These are phyloP conservation scores for Apophysomyces trapeziformis DNA, from an alignment of 371 early-diverging fungal genomes.

Conservation along the genomic window DNA sequence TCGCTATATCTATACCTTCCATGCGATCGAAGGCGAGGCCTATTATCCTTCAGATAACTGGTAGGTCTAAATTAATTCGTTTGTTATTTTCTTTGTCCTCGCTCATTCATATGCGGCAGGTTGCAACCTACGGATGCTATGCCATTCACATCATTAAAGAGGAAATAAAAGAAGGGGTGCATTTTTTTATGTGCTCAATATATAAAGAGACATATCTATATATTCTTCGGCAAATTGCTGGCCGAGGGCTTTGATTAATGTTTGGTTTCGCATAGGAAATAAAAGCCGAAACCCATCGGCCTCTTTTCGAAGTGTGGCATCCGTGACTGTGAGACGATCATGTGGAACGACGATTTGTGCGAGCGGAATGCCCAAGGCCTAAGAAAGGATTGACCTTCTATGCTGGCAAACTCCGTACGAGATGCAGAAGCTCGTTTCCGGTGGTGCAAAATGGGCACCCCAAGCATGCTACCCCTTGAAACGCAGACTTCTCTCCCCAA, in stretches of 20 bases:
- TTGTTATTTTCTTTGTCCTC: background rate
- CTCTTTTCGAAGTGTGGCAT: too few relatives aligned
- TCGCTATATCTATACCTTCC: constrained; percentile 94
- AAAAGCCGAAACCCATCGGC: too few relatives aligned
- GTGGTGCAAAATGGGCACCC: constrained; percentile 1
- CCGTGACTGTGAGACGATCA: background rate
- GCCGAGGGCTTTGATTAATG: too few relatives aligned
- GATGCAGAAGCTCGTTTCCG: constrained; percentile 16
- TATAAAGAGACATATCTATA: too few relatives aligned
- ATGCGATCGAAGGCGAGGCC: constrained; percentile 81
- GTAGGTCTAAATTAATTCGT: constrained; percentile 25
- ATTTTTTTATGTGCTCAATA: background rate
- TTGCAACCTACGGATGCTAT: constrained; percentile 17
- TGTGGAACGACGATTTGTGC: background rate
- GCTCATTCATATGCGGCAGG: constrained; percentile 15
- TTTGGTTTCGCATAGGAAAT: too few relatives aligned
- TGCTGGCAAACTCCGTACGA: constrained; percentile 1
- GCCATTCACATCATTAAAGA: constrained; percentile 6
- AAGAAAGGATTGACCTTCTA: background rate
- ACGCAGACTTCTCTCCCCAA: too few relatives aligned
- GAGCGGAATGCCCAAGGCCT: background rate
- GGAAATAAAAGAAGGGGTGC: background rate
- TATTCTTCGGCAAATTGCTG: too few relatives aligned
- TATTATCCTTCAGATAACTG: constrained; percentile 74
- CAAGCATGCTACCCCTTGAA: background rate